Percentiles rank a stretch among this genome's conserved stretches.
These are phyloP conservation scores for Geotrichum histeridarum DNA, from an alignment of 1,139 yeast species.

Conservation along the genomic window DNA sequence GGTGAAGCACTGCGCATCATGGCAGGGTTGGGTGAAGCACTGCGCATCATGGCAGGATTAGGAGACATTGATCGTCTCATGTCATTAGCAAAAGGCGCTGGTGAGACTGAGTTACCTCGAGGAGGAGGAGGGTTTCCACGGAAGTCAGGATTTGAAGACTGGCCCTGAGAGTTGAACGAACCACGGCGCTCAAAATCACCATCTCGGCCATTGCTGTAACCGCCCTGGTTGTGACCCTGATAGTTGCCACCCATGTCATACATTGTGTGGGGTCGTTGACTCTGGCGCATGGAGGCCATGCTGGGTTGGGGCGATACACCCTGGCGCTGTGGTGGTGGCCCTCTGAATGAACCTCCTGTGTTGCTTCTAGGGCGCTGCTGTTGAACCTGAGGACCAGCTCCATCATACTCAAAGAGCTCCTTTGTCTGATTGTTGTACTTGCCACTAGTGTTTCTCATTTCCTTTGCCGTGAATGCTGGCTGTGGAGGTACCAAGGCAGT, in stretches of 20 bases:
- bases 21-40: conserved; percentile 18
- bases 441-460: conserved; percentile 33
- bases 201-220: too few species aligned
- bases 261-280: conserved; percentile 15
- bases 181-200: conserved; percentile 13
- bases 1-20: conserved; percentile 19
- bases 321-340: not conserved
- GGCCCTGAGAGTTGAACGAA: conserved; percentile 1
- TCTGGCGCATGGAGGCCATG: not conserved
- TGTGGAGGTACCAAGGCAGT: conserved; percentile 30
- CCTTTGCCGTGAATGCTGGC: conserved; percentile 36
- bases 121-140: not conserved
- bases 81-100: conserved; percentile 7
- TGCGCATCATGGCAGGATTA: conserved; percentile 9
- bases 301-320: conserved; percentile 12
- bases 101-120: conserved; percentile 7
- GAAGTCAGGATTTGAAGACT: conserved; percentile 10
- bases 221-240: conserved; percentile 5
- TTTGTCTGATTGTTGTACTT: conserved; percentile 31
- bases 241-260: conserved; percentile 17
- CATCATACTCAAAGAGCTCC: conserved; percentile 28
- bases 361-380: conserved; percentile 12
- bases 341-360: conserved; percentile 11
- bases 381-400: not conserved
- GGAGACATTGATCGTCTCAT: conserved; percentile 13